Evolutionary conservation across 805 yeast genomes (phyloP), one percentile per base, ranked within the genome.

Genomic region (Myxozyma sirexii): DNA sequence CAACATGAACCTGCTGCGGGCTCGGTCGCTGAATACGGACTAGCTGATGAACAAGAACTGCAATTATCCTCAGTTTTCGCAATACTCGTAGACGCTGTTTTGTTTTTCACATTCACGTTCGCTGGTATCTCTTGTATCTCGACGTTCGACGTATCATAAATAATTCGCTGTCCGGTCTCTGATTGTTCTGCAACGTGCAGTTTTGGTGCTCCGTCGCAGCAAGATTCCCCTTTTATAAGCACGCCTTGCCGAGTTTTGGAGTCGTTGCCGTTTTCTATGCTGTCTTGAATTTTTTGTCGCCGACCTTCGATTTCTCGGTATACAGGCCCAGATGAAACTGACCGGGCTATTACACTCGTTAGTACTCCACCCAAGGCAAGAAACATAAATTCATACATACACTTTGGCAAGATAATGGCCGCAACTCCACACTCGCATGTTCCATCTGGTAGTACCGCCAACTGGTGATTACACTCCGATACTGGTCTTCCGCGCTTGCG

Each of bases 401-500:
- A 26, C 17, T 17, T 53, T 23, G 57, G 75, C 74, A 57, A 74
- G 74, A 65, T 76, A 73, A 65, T 78, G 75, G 70, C 77, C 71
- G 57, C 57, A 23, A 64, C 59, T 13, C 68, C 69, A 75, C 86
- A 64, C 79, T 80, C 48, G 82, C 85, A 77, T 84, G 80, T 74
- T 78, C 83, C 74, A 80, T 85, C 72, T 76, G 82, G 76, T 80
- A 86, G 76, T 4, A 84, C 83, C 8, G 90, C 89, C 13, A 84
- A 77, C 51, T 90, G 72, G 61, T 83, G 84, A 50, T 77, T 76
- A 4, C 82, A 82, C 53, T 80, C 84, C 8, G 84, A 79, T 27
- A 82, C 78, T 0, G 97, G 97, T 48, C 98, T 76, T 0, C 98
- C 99, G 60, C 96, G 82, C n/a, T 89, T 83, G 27, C 97, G 80